These are phyloP conservation scores for Candida tunisiensis DNA, from an alignment of 1,139 yeast genomes.

Conservation along the genomic window DNA sequence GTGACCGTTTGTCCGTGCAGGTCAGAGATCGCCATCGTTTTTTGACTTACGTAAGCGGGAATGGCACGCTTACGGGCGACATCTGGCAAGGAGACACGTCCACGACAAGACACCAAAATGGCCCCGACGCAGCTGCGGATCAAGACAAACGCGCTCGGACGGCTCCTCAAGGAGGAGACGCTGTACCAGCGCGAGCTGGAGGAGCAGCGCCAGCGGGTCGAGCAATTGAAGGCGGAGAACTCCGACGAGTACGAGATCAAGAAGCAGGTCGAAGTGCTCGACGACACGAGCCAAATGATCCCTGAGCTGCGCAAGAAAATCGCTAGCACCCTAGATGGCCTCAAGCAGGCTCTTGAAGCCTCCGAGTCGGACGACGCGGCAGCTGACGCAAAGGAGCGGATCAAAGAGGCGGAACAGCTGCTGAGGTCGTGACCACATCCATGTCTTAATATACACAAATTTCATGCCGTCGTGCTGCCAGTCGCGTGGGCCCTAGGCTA, in stretches of 20 bases:
- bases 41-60: background rate
- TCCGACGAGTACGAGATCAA: constrained; percentile 59
- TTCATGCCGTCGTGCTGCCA: background rate
- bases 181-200: constrained; percentile 46
- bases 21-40: background rate
- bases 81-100: background rate
- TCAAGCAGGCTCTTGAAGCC: constrained; percentile 24
- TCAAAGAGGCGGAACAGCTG: constrained; percentile 13
- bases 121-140: constrained; percentile 66
- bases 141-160: constrained; percentile 54
- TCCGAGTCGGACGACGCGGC: constrained; percentile 28
- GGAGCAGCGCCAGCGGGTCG: constrained; percentile 38
- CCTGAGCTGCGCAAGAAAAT: constrained; percentile 45
- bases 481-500: background rate
- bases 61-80: no score
- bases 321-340: constrained; percentile 28
- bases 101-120: constrained; percentile 24
- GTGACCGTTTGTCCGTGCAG: no score
- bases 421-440: background rate
- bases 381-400: constrained; percentile 22
- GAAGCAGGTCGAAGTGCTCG: constrained; percentile 44
- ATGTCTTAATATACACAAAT: background rate
- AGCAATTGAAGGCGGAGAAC: constrained; percentile 21
- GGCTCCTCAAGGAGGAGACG: constrained; percentile 57
- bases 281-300: constrained; percentile 52